Evolutionary conservation across 495 filamentous ascomycete species (phyloP), one percentile per base, ranked within the genome.

Genomic region (Penicillium arizonense): DNA sequence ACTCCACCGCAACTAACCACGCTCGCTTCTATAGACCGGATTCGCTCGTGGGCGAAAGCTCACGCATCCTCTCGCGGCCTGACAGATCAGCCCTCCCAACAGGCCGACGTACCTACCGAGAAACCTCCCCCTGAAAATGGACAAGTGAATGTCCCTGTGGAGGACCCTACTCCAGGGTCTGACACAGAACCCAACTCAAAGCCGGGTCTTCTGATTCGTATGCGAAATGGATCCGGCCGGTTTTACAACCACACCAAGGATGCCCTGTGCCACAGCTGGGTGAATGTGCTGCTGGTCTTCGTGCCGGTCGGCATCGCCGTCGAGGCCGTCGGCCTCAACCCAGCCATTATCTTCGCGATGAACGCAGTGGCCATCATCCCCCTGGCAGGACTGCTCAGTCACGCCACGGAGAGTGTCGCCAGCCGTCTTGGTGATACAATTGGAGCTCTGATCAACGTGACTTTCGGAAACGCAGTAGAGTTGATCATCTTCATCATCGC

Each of bases 401-500:
- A 88, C 68, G 89, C 89, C 14, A 95, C 90, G n/a, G 89, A 94
- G 68, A 85, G 80, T 55, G 85, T 93, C 38, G 89, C 90, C 28
- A 77, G 77, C 47, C 82, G 84, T 50, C 75, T 93, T 67, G 90
- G 90, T 36, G 88, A 95, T 58, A 89, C 88, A 8, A 71, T 91
- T 30, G 90, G 88, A 47, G 90, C 89, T 12, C 68, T 94, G 60
- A 81, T 93, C 65, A 95, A 93, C 56, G 88, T 93, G 10, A 90
- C 88, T 18, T 94, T 94, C 70, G 90, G 90, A 48, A 95, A 95
- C 68, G 89, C 90, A 20, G 90, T 95, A 3, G 90, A 95, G 72
- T 71, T 95, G 61, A 94, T 94, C 67, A 91, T 94, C 57, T 94
- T 91, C 55, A 73, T 67, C 35, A 75, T 69, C 50, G 63, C 59